Percentiles rank a stretch among this genome's conserved stretches.
phyloP scores from a whole-genome alignment of 2,329 filamentous ascomycete genomes.

The Tympanopsis confertula region DNA sequence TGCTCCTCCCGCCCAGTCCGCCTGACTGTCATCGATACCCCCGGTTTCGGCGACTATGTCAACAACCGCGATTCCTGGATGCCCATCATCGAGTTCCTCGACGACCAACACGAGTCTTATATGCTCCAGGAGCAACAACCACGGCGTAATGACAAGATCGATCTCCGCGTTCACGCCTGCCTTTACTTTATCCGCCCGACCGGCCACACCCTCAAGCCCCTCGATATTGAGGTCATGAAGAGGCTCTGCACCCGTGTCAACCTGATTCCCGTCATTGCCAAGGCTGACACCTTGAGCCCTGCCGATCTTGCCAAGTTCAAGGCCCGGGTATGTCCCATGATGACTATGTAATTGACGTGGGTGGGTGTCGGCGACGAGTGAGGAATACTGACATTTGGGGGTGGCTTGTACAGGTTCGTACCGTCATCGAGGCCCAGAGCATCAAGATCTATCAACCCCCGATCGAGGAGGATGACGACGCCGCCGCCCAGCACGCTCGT shows the following conservation, averaged over 20 bases:
- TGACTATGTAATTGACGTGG: neutral
- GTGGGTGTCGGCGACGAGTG: neutral
- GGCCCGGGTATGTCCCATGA: constrained; percentile 57
- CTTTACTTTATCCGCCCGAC: constrained; percentile 98
- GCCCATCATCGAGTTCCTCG: constrained; percentile 98
- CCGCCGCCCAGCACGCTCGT: constrained; percentile 86
- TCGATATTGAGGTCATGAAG: constrained; percentile 99
- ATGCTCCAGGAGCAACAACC: constrained; percentile 99
- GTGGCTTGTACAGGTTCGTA: constrained; percentile 57
- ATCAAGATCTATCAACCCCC: constrained; percentile 99
- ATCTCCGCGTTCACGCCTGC: constrained; percentile 95
- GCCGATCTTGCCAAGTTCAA: constrained; percentile 88
- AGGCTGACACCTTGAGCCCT: constrained; percentile 94
- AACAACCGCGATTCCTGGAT: constrained; percentile 99
- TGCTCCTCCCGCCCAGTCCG: constrained; percentile 53
- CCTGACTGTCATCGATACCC: constrained; percentile 96
- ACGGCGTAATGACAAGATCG: constrained; percentile 94
- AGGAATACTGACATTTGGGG: neutral
- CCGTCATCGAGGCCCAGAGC: constrained; percentile 92
- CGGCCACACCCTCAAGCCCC: constrained; percentile 93
- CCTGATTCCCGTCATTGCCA: constrained; percentile 94
- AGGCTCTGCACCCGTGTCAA: constrained; percentile 95
- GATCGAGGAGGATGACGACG: constrained; percentile 94
- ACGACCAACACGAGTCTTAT: constrained; percentile 99
- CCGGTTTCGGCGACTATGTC: constrained; percentile 98